Conservation (phyloP, 257 asterid genomes). For the Misopates orontium region DNA sequence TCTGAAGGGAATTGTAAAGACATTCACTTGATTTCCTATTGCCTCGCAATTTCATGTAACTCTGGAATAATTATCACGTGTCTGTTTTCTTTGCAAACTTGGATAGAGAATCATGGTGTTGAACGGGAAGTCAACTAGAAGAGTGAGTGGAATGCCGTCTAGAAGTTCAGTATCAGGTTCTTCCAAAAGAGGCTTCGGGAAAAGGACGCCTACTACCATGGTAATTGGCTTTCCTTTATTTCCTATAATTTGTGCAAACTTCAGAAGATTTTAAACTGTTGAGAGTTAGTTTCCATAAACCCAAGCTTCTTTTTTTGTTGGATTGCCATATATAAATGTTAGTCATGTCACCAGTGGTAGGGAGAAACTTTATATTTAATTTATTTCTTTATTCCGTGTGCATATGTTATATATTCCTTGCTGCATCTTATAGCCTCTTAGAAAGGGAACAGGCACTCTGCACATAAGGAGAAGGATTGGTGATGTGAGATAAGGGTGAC, state of each 20-base stretch:
- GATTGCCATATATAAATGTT: neutral
- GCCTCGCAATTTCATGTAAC: constrained; percentile 17
- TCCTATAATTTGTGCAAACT: neutral
- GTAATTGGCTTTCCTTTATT: constrained; percentile 30
- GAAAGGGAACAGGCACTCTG: neutral
- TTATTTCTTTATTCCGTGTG: neutral
- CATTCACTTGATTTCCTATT: constrained; percentile 17
- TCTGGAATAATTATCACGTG: too few species aligned
- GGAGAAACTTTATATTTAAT: too few species aligned
- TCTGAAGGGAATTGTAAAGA: neutral
- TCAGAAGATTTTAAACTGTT: neutral
- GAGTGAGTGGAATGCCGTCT: constrained; percentile 50
- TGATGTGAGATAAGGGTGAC: too few species aligned
- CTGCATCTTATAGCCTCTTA: neutral
- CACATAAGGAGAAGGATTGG: neutral
- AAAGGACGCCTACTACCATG: constrained; percentile 59
- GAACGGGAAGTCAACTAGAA: constrained; percentile 66
- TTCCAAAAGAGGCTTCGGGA: constrained; percentile 65
- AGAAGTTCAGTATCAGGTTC: constrained; percentile 55
- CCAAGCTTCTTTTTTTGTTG: neutral
- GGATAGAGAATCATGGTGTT: constrained; percentile 52
- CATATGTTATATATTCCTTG: neutral
- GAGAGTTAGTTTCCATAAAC: neutral
- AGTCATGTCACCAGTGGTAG: too few species aligned
- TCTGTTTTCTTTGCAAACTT: constrained; percentile 14